A percentile compares a stretch with the other conserved stretches of the same genome.
phyloP scores from a whole-genome alignment of 1,284 basidiomycete genomes.

The Ustilago lituana region DNA sequence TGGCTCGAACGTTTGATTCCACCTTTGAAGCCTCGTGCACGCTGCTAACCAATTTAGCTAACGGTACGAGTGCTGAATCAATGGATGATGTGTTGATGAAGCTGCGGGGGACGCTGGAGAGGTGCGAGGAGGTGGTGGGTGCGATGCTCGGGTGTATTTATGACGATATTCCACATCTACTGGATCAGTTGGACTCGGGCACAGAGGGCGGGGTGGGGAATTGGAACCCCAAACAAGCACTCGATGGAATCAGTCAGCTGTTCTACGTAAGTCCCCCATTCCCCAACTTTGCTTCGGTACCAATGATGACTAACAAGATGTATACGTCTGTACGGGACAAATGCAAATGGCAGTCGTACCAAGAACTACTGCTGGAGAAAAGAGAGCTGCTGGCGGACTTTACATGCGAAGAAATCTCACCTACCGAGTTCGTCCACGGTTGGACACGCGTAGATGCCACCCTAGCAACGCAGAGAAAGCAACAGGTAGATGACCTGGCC shows the following conservation, averaged over 20 bases:
- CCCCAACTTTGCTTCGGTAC: no score
- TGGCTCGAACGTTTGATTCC: slow-evolving; percentile 28
- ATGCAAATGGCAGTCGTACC: slow-evolving; percentile 62
- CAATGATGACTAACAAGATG: no score
- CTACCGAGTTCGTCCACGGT: slow-evolving; percentile 31
- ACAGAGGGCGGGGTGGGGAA: slow-evolving; percentile 10
- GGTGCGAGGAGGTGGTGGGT: slow-evolving; percentile 20
- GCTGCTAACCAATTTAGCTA: slow-evolving; percentile 4
- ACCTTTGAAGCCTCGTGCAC: slow-evolving; percentile 13
- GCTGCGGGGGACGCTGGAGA: slow-evolving; percentile 13
- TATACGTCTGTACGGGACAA: no score
- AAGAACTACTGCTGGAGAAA: slow-evolving; percentile 56
- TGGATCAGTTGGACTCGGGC: slow-evolving; percentile 50
- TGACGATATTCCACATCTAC: slow-evolving; percentile 33
- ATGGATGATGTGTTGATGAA: slow-evolving; percentile 20
- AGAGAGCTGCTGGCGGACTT: slow-evolving; percentile 60
- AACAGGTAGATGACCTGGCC: slow-evolving; percentile 63
- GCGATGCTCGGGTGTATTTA: slow-evolving; percentile 29
- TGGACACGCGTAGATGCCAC: slow-evolving; percentile 49
- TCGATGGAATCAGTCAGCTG: slow-evolving; percentile 51
- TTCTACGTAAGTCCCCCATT: slow-evolving; percentile 56
- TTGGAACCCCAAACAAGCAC: slow-evolving; percentile 57
- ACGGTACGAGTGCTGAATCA: neutral
- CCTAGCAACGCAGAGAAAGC: slow-evolving; percentile 50
- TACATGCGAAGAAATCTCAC: slow-evolving; percentile 60